Evolutionary conservation across 371 early-diverging fungal species (phyloP).

Genomic region (Phascolomyces articulosus): DNA sequence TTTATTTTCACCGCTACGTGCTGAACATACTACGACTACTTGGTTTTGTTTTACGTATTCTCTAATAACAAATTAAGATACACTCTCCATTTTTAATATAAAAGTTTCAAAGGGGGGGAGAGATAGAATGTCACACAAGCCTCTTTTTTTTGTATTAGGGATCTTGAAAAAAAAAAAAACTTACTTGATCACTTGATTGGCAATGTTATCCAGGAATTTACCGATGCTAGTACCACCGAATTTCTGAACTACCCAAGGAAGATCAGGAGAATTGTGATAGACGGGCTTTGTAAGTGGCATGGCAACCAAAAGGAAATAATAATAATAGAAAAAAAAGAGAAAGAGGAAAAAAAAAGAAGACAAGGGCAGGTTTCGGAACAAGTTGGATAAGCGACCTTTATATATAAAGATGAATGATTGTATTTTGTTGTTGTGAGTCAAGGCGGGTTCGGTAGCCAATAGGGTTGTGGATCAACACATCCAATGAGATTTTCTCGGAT

Average conservation of each 20-base stretch:
- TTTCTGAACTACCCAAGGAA: constrained; percentile 81
- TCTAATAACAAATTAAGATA: no score
- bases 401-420: background rate
- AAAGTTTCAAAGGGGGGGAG: no score
- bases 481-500: constrained; percentile 1
- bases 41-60: constrained; percentile 63
- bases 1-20: constrained; percentile 79
- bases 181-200: constrained; percentile 63
- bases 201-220: constrained; percentile 71
- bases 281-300: constrained; percentile 11
- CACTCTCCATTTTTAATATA: background rate
- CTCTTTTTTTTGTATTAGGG: background rate
- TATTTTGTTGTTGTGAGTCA: background rate
- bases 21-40: constrained; percentile 83
- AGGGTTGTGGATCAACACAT: background rate
- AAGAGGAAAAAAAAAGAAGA: background rate
- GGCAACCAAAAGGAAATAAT: background rate
- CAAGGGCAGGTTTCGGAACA: background rate
- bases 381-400: background rate
- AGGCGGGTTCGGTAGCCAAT: background rate
- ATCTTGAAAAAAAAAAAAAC: constrained; percentile 8
- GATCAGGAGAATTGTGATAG: constrained; percentile 28
- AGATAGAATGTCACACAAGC: background rate
- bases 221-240: constrained; percentile 91
- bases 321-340: background rate